These are phyloP conservation scores for Euphrasia confusa DNA, from an alignment of 257 asterid genomes.

Conservation along the genomic window DNA sequence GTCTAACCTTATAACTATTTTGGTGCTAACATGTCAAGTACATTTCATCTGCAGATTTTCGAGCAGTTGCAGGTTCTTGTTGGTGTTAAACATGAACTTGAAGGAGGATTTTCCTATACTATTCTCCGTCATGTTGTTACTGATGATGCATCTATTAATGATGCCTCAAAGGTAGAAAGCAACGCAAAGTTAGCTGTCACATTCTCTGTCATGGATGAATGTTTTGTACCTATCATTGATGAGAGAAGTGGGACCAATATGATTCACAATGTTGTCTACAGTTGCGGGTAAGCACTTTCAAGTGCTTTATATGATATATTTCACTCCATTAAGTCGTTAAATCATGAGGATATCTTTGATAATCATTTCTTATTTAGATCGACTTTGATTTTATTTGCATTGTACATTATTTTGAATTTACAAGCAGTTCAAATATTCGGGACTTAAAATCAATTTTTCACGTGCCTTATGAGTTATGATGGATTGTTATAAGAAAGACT, in stretches of 20 bases:
- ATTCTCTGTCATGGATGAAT: slow-evolving; percentile 56
- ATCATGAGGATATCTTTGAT: slow-evolving; percentile 8
- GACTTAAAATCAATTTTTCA: not conserved
- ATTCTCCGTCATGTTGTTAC: slow-evolving; percentile 53
- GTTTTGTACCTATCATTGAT: slow-evolving; percentile 56
- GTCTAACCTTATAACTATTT: slow-evolving; percentile 17
- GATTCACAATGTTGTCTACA: slow-evolving; percentile 59
- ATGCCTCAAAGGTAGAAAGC: slow-evolving; percentile 39
- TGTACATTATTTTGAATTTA: slow-evolving; percentile 13
- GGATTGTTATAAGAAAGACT: not conserved
- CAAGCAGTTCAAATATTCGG: slow-evolving; percentile 12
- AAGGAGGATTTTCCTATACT: slow-evolving; percentile 70
- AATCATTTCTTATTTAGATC: not conserved
- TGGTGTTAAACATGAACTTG: slow-evolving; percentile 67
- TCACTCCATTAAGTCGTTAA: slow-evolving; percentile 11
- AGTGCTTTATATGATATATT: slow-evolving; percentile 15
- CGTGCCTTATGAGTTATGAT: not conserved
- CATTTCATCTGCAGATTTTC: slow-evolving; percentile 47
- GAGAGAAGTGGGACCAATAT: slow-evolving; percentile 58
- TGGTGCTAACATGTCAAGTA: slow-evolving; percentile 25
- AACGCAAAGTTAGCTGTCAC: slow-evolving; percentile 66
- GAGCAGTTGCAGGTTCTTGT: slow-evolving; percentile 61
- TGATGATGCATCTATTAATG: slow-evolving; percentile 32
- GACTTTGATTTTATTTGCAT: slow-evolving; percentile 14
- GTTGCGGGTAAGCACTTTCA: slow-evolving; percentile 49